Base-by-base conservation (phyloP, 192 early-diverging fungal genomes). In the Gorgonomyces haynaldii region DNA sequence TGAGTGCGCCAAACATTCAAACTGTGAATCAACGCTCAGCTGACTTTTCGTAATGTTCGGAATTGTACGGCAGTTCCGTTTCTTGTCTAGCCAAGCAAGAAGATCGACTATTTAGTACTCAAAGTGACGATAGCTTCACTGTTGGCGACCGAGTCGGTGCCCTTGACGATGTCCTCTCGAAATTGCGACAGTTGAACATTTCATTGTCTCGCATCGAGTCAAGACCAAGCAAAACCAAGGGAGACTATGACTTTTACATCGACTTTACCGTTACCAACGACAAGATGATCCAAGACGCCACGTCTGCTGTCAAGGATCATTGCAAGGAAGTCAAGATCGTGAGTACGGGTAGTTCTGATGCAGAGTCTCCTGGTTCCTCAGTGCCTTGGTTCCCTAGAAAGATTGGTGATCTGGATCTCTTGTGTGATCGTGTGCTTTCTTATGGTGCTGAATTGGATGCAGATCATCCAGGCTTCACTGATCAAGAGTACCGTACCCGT, bases 311-410 rank as follows among this genome's bases (percentile, higher is more conserved):
- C 42, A 69, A 76, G 49, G 54, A 60, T 13, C 52, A 86, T 37
- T 81, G 82, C 32, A 76, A 81, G 48, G 79, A 85, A 50, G 81
- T 93, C 4, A 57, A 69, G 25, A 65, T 81, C 15, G 67, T 82
- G 43, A 72, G 75, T 15, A 62, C 76, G 6, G 74, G 74, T 29
- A 47, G 58, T 20, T 52, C 55, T 1, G 60, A 56, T 32, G 53
- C 58, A 34, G 66, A 67, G 64, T 56, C 37, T 37, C n/a, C n/a
- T n/a, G n/a, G n/a, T n/a, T 29, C n/a, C 3, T 30, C 55, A 8
- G 76, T 80, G 28, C 88, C 88, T 20, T 97, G 93, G 93, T 97
- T 93, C 62, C 93, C 93, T 25, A 82, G 89, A 50, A 91, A 90
- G 65, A 77, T 88, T 53, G 56, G 79, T 5, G 93, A 97, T 55